phyloP scores from a whole-genome alignment of 2,329 filamentous ascomycete species.

The Ophiostoma triangulosporum region DNA sequence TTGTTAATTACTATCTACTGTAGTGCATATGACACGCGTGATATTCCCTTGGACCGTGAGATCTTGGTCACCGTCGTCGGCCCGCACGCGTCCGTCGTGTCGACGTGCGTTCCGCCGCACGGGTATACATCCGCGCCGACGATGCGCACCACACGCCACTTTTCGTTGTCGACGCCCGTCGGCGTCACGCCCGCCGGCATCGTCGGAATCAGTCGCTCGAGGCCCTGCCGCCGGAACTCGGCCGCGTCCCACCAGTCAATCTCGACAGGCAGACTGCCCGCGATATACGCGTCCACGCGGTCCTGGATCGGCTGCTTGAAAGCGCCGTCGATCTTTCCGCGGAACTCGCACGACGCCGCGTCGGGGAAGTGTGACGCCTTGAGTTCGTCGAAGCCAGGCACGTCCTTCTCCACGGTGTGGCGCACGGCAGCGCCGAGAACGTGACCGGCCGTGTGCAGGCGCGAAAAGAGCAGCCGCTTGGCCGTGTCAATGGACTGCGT shows the following conservation, averaged over 20 bases:
- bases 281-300: conserved; percentile 45
- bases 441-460: conserved; percentile 62
- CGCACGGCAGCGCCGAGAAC: conserved; percentile 56
- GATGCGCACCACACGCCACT: conserved; percentile 55
- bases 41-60: conserved; percentile 47
- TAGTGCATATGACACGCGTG: conserved; percentile 37
- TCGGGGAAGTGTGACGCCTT: conserved; percentile 63
- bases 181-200: conserved; percentile 18
- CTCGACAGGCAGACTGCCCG: conserved; percentile 40
- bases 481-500: conserved; percentile 45
- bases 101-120: conserved; percentile 63
- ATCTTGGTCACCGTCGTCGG: conserved; percentile 55
- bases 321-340: conserved; percentile 49
- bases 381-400: conserved; percentile 45
- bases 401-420: conserved; percentile 36
- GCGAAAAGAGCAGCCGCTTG: conserved; percentile 49
- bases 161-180: conserved; percentile 27
- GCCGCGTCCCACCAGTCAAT: conserved; percentile 56
- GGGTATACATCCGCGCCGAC: conserved; percentile 57
- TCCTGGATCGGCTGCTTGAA: conserved; percentile 49
- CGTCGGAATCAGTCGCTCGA: conserved; percentile 38
- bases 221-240: conserved; percentile 39
- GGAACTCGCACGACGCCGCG: conserved; percentile 53
- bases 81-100: conserved; percentile 43
- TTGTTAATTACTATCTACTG: background rate